These are phyloP conservation scores for Wickerhamomyces bovis DNA, from an alignment of 805 yeast species.

Conservation along the genomic window DNA sequence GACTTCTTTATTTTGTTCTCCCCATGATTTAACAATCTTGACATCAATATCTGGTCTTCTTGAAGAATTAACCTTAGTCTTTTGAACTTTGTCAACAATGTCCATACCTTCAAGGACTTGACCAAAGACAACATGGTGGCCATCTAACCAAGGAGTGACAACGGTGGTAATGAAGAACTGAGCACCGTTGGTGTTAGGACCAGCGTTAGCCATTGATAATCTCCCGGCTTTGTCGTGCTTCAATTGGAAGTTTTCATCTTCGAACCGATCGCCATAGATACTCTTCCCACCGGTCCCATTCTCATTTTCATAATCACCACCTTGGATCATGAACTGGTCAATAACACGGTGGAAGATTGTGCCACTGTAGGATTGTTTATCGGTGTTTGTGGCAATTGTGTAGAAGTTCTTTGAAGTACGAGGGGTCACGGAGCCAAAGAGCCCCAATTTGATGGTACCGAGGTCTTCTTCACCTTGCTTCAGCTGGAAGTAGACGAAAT, in stretches of 20 bases:
- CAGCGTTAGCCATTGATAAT: constrained; percentile 68
- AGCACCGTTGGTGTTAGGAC: constrained; percentile 61
- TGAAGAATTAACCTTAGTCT: constrained; percentile 37
- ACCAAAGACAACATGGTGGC: constrained; percentile 71
- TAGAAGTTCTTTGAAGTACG: constrained; percentile 56
- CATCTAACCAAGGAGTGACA: constrained; percentile 43
- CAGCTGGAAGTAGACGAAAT: constrained; percentile 20
- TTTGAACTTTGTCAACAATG: constrained; percentile 54
- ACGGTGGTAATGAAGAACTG: constrained; percentile 66
- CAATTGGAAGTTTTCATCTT: constrained; percentile 70
- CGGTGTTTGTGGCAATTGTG: constrained; percentile 32
- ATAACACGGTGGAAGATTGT: constrained; percentile 72
- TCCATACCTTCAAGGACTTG: constrained; percentile 66
- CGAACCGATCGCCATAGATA: constrained; percentile 66
- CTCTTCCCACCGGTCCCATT: constrained; percentile 76
- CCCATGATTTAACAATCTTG: constrained; percentile 30
- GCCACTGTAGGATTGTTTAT: constrained; percentile 41
- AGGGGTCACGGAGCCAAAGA: constrained; percentile 64
- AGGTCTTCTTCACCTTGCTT: constrained; percentile 16
- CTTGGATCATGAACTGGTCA: constrained; percentile 73
- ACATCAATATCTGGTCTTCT: constrained; percentile 42
- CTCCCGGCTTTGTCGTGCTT: constrained; percentile 67
- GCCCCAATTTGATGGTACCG: constrained; percentile 44
- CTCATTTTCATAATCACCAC: constrained; percentile 71
- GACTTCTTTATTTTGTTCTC: constrained; percentile 21